phyloP scores from a whole-genome alignment of 164 flowering plant species.

The Stephania cephalantha region DNA sequence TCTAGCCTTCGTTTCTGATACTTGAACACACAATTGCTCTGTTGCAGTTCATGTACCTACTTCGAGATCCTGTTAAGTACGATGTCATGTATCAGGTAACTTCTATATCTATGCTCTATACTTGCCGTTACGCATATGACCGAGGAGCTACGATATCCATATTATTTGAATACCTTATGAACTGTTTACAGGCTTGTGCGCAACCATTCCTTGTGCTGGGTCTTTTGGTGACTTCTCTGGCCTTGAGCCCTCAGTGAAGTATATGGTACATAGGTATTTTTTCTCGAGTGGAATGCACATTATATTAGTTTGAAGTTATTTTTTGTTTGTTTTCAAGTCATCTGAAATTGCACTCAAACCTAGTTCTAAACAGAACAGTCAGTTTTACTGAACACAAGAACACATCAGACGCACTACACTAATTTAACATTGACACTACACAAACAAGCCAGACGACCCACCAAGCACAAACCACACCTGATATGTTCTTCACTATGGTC shows the following conservation, averaged over 20 bases:
- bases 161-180: not conserved
- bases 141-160: not conserved
- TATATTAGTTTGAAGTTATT: no score
- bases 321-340: not conserved
- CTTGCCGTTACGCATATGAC: no score
- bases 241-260: slow-evolving; percentile 46
- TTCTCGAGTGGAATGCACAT: no score
- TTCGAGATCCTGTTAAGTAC: slow-evolving; percentile 70
- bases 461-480: not conserved
- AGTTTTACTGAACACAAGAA: not conserved
- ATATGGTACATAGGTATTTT: no score
- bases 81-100: slow-evolving; percentile 80
- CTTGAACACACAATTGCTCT: not conserved
- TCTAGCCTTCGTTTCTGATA: no score
- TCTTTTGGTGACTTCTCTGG: slow-evolving; percentile 62
- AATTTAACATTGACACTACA: not conserved
- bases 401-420: not conserved
- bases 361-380: not conserved
- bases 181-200: slow-evolving; percentile 58
- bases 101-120: not conserved
- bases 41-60: slow-evolving; percentile 63
- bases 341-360: no score
- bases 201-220: slow-evolving; percentile 80
- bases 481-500: no score
- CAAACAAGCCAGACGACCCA: not conserved